A percentile compares a stretch with the other conserved stretches of the same genome.
Evolutionary conservation across 495 filamentous ascomycete species (phyloP).

Genomic region (Daldinia vernicosa): DNA sequence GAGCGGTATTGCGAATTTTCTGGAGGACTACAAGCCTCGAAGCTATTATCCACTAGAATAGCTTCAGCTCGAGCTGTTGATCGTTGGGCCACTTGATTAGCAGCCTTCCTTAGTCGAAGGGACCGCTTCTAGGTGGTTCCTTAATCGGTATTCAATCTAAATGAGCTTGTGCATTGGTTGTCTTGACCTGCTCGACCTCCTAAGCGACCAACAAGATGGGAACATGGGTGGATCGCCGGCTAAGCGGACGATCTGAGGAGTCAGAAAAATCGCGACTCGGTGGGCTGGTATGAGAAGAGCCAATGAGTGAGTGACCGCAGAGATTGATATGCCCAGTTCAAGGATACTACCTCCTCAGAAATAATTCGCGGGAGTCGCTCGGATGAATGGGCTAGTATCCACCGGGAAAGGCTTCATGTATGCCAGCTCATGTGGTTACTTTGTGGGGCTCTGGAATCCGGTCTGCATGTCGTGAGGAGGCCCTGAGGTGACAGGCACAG

Average conservation of each 20-base stretch:
- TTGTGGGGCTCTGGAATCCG: conserved; percentile 41
- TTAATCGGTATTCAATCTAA: conserved; percentile 32
- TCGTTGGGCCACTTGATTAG: conserved; percentile 17
- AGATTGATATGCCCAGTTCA: conserved; percentile 42
- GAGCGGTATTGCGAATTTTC: conserved; percentile 8
- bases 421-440: conserved; percentile 47
- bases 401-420: conserved; percentile 47
- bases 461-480: conserved; percentile 41
- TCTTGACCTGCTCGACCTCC: conserved; percentile 18
- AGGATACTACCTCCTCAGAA: conserved; percentile 45
- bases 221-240: conserved; percentile 39
- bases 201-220: conserved; percentile 22
- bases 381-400: conserved; percentile 45
- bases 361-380: conserved; percentile 41
- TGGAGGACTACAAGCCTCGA: conserved; percentile 14
- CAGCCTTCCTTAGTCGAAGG: conserved; percentile 18
- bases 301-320: conserved; percentile 34
- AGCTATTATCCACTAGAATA: conserved; percentile 11
- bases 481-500: conserved; percentile 36
- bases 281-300: conserved; percentile 31
- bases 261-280: conserved; percentile 40
- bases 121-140: conserved; percentile 12
- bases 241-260: conserved; percentile 41
- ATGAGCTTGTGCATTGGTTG: conserved; percentile 23
- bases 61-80: conserved; percentile 23